phyloP scores from a whole-genome alignment of 1,139 yeast species.

The Debaryomyces psychrophilus region DNA sequence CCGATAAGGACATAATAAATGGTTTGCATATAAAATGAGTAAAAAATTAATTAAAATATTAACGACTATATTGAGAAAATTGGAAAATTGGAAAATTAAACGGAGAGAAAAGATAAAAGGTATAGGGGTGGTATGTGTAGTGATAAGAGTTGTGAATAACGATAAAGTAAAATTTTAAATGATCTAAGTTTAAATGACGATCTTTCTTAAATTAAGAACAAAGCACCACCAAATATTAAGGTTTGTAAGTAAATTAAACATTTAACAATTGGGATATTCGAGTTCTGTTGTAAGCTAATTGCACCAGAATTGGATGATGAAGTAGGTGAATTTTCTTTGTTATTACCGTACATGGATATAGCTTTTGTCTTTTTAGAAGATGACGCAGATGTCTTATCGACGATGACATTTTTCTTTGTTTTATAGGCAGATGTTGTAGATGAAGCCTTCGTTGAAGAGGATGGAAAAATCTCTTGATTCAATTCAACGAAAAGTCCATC shows the following conservation, averaged over 20 bases:
- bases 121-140: not conserved
- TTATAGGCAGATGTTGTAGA: constrained; percentile 12
- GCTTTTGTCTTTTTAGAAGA: constrained; percentile 13
- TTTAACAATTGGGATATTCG: constrained; percentile 19
- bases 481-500: constrained; percentile 45
- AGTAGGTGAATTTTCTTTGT: constrained; percentile 7
- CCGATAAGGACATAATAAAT: not conserved
- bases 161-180: not conserved
- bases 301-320: constrained; percentile 18
- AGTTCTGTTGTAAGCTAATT: constrained; percentile 9
- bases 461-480: constrained; percentile 41
- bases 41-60: not conserved
- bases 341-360: constrained; percentile 6
- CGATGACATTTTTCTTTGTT: constrained; percentile 12
- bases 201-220: constrained; percentile 16
- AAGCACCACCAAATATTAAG: constrained; percentile 26
- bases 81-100: constrained; percentile 4
- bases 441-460: constrained; percentile 20
- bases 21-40: not conserved
- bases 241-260: constrained; percentile 23
- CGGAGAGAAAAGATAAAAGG: not conserved
- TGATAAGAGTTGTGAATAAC: not conserved
- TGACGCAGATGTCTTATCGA: not conserved
- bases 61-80: not conserved
- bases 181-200: constrained; percentile 3